Evolutionary conservation across 1,284 basidiomycete species (phyloP).

Genomic region (Erythrobasidium hasegawianum): DNA sequence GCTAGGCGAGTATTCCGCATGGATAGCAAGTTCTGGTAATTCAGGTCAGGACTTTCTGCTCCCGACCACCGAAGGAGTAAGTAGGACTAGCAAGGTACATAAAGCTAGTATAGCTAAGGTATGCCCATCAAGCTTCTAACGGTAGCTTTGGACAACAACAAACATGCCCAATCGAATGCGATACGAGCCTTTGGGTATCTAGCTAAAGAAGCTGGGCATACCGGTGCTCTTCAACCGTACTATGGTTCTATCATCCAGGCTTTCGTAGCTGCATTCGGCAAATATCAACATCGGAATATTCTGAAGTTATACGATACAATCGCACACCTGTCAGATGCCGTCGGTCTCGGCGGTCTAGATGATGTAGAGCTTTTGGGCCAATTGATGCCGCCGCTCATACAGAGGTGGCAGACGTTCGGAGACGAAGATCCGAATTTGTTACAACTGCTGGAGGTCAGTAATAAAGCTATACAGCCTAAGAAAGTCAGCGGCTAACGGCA

Average conservation of each 20-base stretch:
- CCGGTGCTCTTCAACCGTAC: conserved; percentile 76
- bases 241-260: conserved; percentile 91
- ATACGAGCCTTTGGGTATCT: conserved; percentile 98
- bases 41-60: conserved; percentile 84
- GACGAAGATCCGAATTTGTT: conserved; percentile 92
- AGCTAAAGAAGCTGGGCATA: conserved; percentile 85
- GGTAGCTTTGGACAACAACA: conserved; percentile 98
- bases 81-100: conserved; percentile 51
- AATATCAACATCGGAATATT: conserved; percentile 99
- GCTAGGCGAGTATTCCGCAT: conserved; percentile 91
- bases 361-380: conserved; percentile 85
- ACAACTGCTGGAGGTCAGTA: conserved; percentile 86
- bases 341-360: conserved; percentile 75
- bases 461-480: too few species aligned
- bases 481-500: too few species aligned
- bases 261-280: conserved; percentile 91
- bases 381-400: conserved; percentile 89
- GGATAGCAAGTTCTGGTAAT: conserved; percentile 74
- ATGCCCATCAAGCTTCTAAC: conserved; percentile 80
- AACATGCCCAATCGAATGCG: conserved; percentile 97
- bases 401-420: conserved; percentile 79
- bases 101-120: too few species aligned
- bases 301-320: conserved; percentile 97
- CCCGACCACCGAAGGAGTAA: conserved; percentile 93
- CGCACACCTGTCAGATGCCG: conserved; percentile 93